phyloP scores from a whole-genome alignment of 2,329 filamentous ascomycete species.

The Cercospora sp. region DNA sequence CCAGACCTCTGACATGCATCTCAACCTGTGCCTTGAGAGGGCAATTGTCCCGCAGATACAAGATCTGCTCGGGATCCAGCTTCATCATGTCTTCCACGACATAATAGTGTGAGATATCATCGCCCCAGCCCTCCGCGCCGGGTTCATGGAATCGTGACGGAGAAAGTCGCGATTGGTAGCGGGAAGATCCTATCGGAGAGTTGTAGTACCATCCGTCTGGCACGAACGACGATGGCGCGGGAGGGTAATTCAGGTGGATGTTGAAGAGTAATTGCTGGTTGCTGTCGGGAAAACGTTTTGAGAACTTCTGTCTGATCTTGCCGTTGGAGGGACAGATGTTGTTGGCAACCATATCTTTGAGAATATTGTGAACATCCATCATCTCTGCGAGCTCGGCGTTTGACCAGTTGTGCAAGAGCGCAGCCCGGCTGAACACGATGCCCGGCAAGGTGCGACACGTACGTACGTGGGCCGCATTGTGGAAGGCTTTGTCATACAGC shows the following conservation, averaged over 20 bases:
- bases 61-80: slow-evolving; percentile 59
- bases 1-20: slow-evolving; percentile 52
- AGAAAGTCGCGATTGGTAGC: slow-evolving; percentile 50
- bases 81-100: slow-evolving; percentile 66
- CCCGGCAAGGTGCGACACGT: slow-evolving; percentile 50
- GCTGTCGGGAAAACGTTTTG: slow-evolving; percentile 55
- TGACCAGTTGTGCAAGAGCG: slow-evolving; percentile 60
- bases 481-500: slow-evolving; percentile 61
- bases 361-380: slow-evolving; percentile 57
- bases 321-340: slow-evolving; percentile 64
- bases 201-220: slow-evolving; percentile 44
- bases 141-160: slow-evolving; percentile 53
- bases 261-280: slow-evolving; percentile 55
- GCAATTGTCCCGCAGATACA: slow-evolving; percentile 59
- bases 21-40: slow-evolving; percentile 60
- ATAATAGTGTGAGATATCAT: slow-evolving; percentile 64
- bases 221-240: slow-evolving; percentile 32
- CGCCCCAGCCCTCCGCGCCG: slow-evolving; percentile 63
- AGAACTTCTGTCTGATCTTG: slow-evolving; percentile 59
- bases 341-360: slow-evolving; percentile 57
- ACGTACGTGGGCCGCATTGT: slow-evolving; percentile 54
- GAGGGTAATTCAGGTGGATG: slow-evolving; percentile 39
- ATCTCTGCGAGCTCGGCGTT: slow-evolving; percentile 59
- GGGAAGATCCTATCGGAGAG: slow-evolving; percentile 37
- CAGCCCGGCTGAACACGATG: slow-evolving; percentile 53